phyloP scores from a whole-genome alignment of 2,329 filamentous ascomycete species.

The Fusarium irregulare region DNA sequence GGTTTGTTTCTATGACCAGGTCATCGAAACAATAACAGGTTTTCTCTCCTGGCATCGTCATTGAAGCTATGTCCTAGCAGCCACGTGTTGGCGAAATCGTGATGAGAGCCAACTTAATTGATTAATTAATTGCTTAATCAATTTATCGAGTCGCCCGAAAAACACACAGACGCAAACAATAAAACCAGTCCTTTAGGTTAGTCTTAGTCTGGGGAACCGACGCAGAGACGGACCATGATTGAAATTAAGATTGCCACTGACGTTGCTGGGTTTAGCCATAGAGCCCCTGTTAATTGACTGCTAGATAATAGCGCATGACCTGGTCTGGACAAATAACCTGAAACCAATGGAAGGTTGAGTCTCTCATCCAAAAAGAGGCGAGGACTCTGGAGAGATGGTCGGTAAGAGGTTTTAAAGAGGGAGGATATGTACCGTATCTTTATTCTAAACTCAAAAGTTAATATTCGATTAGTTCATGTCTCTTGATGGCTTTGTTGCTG shows the following conservation, averaged over 20 bases:
- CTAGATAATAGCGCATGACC: conserved; percentile 31
- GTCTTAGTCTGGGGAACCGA: conserved; percentile 17
- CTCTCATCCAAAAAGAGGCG: conserved; percentile 2
- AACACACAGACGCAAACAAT: neutral
- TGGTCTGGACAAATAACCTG: conserved; percentile 35
- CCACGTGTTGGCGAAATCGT: neutral
- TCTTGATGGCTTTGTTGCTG: neutral
- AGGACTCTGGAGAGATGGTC: neutral
- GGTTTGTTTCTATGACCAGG: neutral
- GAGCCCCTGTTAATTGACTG: conserved; percentile 9
- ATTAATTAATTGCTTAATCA: neutral
- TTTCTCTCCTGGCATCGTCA: neutral
- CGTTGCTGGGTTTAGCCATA: conserved; percentile 15
- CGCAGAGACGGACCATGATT: neutral
- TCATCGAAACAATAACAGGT: neutral
- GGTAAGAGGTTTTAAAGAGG: neutral
- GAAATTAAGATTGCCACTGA: conserved; percentile 42
- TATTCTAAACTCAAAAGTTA: neutral
- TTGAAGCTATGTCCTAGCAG: neutral
- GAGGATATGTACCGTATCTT: neutral
- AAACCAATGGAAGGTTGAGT: conserved; percentile 27
- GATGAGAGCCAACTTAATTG: neutral
- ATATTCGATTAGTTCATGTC: neutral
- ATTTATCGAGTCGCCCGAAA: neutral
- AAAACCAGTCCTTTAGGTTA: neutral